phyloP scores from a whole-genome alignment of 768 basidiomycete species.

The Lentinula boryana region DNA sequence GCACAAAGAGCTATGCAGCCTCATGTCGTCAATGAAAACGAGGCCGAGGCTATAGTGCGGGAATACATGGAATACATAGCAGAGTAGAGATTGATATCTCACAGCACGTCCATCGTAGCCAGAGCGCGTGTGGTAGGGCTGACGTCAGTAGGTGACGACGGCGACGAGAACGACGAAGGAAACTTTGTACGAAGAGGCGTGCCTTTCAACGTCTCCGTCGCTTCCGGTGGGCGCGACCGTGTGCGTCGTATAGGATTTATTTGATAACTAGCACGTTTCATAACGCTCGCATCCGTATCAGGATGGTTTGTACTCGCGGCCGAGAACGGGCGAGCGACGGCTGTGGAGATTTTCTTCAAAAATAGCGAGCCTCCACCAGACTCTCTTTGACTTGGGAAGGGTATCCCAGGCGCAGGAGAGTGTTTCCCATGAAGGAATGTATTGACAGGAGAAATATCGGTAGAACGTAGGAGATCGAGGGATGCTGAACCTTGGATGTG shows the following conservation, averaged over 20 bases:
- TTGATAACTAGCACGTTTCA: neutral
- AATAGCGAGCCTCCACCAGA: neutral
- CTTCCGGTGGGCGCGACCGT: neutral
- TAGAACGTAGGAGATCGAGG: neutral
- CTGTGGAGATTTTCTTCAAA: neutral
- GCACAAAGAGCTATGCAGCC: neutral
- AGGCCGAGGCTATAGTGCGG: neutral
- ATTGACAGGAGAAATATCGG: neutral
- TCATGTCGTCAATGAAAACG: neutral
- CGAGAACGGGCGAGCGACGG: neutral
- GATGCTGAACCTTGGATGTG: neutral
- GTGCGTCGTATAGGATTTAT: neutral
- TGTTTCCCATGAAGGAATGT: slow-evolving; percentile 1
- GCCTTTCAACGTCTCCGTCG: neutral
- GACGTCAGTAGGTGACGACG: neutral
- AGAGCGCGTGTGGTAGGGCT: neutral
- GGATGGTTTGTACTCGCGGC: neutral
- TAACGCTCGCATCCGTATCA: neutral
- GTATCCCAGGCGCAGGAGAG: neutral
- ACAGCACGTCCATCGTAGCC: neutral
- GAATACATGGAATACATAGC: neutral
- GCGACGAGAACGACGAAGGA: neutral
- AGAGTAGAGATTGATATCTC: neutral
- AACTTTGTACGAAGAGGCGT: neutral
- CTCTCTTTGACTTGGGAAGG: neutral